These are phyloP conservation scores for Kokia cookei DNA, from an alignment of 441 rosid species.

Conservation along the genomic window DNA sequence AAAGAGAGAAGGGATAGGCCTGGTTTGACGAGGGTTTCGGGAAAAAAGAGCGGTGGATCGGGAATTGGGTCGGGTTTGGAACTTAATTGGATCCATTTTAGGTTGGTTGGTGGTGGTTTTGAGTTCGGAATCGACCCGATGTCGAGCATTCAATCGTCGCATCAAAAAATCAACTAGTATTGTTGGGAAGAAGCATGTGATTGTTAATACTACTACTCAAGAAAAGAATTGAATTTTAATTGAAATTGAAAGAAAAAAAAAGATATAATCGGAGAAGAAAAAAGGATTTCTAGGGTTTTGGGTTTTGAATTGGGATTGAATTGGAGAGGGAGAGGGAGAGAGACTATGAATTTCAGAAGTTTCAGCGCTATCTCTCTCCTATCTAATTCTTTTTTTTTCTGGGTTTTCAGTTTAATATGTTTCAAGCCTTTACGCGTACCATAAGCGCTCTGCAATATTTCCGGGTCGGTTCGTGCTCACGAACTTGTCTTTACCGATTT, in stretches of 20 bases:
- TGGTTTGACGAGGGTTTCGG: constrained; percentile 24
- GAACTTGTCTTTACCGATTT: not conserved
- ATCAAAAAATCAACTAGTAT: not conserved
- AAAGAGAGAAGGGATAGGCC: constrained; percentile 19
- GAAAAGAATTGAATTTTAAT: not conserved
- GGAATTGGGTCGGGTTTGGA: not conserved
- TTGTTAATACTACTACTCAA: not conserved
- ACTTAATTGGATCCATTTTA: not conserved
- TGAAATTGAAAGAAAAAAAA: not conserved
- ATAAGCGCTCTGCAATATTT: not conserved
- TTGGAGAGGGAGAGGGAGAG: constrained; percentile 28
- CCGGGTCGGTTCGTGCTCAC: constrained; percentile 3
- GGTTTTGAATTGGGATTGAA: not conserved
- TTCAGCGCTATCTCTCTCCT: not conserved
- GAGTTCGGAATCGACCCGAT: not conserved
- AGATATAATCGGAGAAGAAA: not conserved
- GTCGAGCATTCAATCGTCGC: not conserved
- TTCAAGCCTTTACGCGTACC: not conserved
- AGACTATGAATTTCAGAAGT: not conserved
- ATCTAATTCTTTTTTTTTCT: not conserved
- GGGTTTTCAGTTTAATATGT: not conserved
- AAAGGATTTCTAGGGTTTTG: not conserved
- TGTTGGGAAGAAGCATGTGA: not conserved
- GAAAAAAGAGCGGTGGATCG: not conserved
- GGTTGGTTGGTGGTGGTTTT: not conserved